These are phyloP conservation scores for Apophysomyces ossiformis DNA, from an alignment of 371 early-diverging fungal species.

Conservation along the genomic window DNA sequence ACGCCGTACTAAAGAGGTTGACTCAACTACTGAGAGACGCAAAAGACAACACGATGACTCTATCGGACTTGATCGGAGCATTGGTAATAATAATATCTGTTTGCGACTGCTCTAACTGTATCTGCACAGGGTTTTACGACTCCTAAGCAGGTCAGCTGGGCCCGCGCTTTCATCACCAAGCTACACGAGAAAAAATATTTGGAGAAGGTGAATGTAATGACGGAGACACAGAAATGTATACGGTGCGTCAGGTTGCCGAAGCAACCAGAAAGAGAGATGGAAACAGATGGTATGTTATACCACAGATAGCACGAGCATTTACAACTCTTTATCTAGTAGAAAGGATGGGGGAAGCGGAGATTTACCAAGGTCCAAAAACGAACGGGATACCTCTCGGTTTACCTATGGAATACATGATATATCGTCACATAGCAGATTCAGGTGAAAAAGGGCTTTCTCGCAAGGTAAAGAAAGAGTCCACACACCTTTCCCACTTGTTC, in stretches of 20 bases:
- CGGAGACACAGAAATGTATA: background rate
- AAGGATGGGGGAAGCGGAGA: background rate
- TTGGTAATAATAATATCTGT: background rate
- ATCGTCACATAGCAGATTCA: background rate
- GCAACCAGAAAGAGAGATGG: background rate
- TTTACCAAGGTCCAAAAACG: background rate
- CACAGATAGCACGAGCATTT: background rate
- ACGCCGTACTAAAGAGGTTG: background rate
- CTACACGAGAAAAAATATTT: constrained; percentile 16
- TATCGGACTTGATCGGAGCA: constrained; percentile 8
- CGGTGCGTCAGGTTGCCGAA: constrained; percentile 10
- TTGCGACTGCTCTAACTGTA: background rate
- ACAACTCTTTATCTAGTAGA: background rate
- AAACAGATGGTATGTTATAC: background rate
- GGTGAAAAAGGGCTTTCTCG: constrained; percentile 13
- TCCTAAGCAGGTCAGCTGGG: constrained; percentile 19
- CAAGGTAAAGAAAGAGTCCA: constrained; percentile 8
- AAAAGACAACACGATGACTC: constrained; percentile 11
- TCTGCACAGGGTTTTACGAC: constrained; percentile 14
- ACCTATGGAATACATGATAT: background rate
- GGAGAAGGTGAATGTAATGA: constrained; percentile 16
- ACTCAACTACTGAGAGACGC: constrained; percentile 1
- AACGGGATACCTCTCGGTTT: background rate
- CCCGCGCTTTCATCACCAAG: constrained; percentile 7
- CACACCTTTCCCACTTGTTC: background rate